phyloP scores from a whole-genome alignment of 2,329 filamentous ascomycete genomes.

The Blumeria hordei region DNA sequence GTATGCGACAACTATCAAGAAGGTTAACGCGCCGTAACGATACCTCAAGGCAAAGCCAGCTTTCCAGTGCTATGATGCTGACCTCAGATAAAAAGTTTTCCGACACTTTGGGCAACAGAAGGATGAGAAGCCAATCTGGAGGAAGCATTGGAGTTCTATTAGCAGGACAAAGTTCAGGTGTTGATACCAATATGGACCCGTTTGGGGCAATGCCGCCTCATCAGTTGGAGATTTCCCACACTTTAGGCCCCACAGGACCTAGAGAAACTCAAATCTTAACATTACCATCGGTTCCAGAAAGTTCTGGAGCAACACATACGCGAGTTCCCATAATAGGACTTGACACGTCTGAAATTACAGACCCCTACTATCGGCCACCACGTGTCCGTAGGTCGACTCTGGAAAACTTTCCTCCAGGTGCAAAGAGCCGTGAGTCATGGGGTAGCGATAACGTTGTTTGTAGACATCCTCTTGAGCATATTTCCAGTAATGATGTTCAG shows the following conservation, averaged over 20 bases:
- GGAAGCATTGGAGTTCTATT: constrained; percentile 36
- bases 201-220: constrained; percentile 14
- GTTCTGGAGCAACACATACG: constrained; percentile 8
- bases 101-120: constrained; percentile 24
- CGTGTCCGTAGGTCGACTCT: constrained; percentile 41
- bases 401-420: constrained; percentile 20
- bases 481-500: constrained; percentile 17
- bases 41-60: constrained; percentile 52
- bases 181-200: constrained; percentile 25
- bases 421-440: constrained; percentile 21
- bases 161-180: constrained; percentile 26
- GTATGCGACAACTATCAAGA: constrained; percentile 67
- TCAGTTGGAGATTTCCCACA: constrained; percentile 19
- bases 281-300: constrained; percentile 23
- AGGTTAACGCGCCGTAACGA: constrained; percentile 39
- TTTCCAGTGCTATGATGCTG: constrained; percentile 64
- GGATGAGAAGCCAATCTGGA: constrained; percentile 34
- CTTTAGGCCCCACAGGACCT: constrained; percentile 32
- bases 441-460: constrained; percentile 23
- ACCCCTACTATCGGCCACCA: constrained; percentile 78
- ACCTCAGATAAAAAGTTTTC: constrained; percentile 41
- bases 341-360: constrained; percentile 28
- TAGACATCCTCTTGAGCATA: constrained; percentile 13
- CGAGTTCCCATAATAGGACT: constrained; percentile 21
- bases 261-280: constrained; percentile 55